Evolutionary conservation across 495 filamentous ascomycete genomes (phyloP), one percentile per base, ranked within the genome.

Genomic region (Trichoderma orchidacearum): DNA sequence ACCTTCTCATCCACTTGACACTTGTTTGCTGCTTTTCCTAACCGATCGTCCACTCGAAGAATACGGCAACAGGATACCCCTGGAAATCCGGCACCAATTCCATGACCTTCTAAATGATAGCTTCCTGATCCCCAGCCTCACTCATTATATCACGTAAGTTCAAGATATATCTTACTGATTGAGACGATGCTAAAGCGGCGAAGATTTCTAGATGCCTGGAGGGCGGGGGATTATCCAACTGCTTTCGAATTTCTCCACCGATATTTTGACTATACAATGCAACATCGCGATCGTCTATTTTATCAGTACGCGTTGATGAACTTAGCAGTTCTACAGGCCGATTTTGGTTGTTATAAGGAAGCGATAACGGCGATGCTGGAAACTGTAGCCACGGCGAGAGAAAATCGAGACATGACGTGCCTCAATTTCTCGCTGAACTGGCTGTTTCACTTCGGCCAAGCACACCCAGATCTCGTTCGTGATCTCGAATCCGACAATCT

Each of bases 221-320:
- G 82, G 59, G 81, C 90, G 11, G 94, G 94, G 0, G 92, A 97
- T 68, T 95, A 92, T 64, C 80, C 89, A 12, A 85, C 84, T 0
- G 85, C 92, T 0, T 91, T 96, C 66, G 91, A 98, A 58, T 85
- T 85, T 60, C 78, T 98, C 28, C 92, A 98, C 66, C 85, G 90
- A 35, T 97, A 95, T 68, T 98, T 96, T 64, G 93, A 98, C 67
- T 96, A 95, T 70, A 93, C 89, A 5, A 90, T 96, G 87, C 87
- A 94, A 59, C 87, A 82, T 60, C 72, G 83, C 27, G 87, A 94
- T 64, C 82, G 86, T 21, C 67, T 71, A n/a, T 90, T 90, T 60
- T 97, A 97, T 66, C 93, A 96, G 62, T 97, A 96, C 65, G 94
- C 94, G 12, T 74, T 96, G n/a, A 80, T 98, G 60, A 96, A 95